Conservation (phyloP, 495 filamentous ascomycete species). For the Hypoxylon lienhwacheense region DNA sequence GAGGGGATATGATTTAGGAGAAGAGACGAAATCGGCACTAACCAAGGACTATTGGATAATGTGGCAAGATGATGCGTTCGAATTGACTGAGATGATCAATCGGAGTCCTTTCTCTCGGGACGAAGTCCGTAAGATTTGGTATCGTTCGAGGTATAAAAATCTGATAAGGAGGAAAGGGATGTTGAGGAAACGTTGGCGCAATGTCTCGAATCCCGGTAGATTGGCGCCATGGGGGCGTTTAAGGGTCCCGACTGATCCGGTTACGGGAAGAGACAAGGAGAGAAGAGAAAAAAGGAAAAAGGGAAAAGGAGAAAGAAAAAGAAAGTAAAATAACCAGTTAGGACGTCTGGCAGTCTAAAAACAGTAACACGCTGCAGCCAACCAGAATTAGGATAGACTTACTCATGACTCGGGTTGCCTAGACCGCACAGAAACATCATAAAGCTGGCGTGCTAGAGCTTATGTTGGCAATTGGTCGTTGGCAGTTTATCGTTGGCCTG, state of each 20-base stretch:
- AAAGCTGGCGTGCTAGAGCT: conserved; percentile 9
- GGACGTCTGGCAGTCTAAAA: conserved; percentile 15
- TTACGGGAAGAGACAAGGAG: not conserved
- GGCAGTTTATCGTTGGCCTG: no score
- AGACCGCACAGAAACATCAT: conserved; percentile 13
- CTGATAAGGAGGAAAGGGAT: not conserved
- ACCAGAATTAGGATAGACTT: conserved; percentile 7
- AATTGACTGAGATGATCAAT: conserved; percentile 2
- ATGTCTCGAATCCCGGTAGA: conserved; percentile 10
- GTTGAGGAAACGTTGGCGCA: no score
- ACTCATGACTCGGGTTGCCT: conserved; percentile 4
- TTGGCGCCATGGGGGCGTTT: conserved; percentile 5
- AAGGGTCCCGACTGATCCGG: conserved; percentile 2
- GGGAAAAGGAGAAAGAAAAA: no score
- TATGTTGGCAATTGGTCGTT: no score
- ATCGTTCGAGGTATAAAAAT: conserved; percentile 5
- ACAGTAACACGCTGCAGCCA: conserved; percentile 13
- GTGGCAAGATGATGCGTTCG: conserved; percentile 12
- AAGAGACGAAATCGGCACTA: conserved; percentile 2
- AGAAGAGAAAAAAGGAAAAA: not conserved
- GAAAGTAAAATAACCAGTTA: no score
- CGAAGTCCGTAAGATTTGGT: conserved; percentile 2
- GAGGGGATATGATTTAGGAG: not conserved
- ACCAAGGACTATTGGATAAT: conserved; percentile 1
- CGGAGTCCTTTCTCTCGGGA: not conserved